phyloP scores from a whole-genome alignment of 2,329 filamentous ascomycete genomes.

The Neoascochyta sp. region DNA sequence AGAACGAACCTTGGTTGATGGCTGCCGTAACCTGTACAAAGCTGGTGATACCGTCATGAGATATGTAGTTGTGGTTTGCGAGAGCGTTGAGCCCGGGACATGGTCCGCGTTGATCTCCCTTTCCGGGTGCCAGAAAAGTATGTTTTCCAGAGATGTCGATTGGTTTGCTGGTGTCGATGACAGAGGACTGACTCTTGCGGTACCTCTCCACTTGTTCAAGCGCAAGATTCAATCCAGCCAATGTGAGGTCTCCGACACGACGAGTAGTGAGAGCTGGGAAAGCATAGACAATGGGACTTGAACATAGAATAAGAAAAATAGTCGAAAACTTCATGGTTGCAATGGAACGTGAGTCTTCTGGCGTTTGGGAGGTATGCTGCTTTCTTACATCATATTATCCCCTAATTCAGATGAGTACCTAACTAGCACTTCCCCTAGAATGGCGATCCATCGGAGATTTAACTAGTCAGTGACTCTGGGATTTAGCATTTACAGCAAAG shows the following conservation, averaged over 20 bases:
- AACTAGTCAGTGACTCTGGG: background rate
- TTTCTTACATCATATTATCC: too few species aligned
- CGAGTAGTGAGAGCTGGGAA: slow-evolving; percentile 11
- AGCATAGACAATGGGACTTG: slow-evolving; percentile 6
- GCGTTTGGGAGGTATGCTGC: too few species aligned
- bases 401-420: too few species aligned
- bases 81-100: slow-evolving; percentile 44
- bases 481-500: background rate
- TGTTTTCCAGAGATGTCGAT: slow-evolving; percentile 19
- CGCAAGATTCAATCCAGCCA: slow-evolving; percentile 12
- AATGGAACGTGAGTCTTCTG: too few species aligned
- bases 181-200: slow-evolving; percentile 10
- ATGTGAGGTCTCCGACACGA: slow-evolving; percentile 6
- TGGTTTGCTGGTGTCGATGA: slow-evolving; percentile 23
- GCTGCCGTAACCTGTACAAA: slow-evolving; percentile 43
- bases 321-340: slow-evolving; percentile 13
- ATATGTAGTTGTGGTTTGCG: slow-evolving; percentile 38
- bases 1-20: slow-evolving; percentile 40
- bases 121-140: slow-evolving; percentile 34
- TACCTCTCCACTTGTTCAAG: slow-evolving; percentile 10
- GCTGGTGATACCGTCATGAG: slow-evolving; percentile 38
- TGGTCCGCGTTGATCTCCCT: slow-evolving; percentile 41
- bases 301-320: slow-evolving; percentile 9
- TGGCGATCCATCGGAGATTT: slow-evolving; percentile 4
- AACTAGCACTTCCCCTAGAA: too few species aligned